Base-by-base conservation (phyloP, 192 early-diverging fungal species). In the Podila horticola region DNA sequence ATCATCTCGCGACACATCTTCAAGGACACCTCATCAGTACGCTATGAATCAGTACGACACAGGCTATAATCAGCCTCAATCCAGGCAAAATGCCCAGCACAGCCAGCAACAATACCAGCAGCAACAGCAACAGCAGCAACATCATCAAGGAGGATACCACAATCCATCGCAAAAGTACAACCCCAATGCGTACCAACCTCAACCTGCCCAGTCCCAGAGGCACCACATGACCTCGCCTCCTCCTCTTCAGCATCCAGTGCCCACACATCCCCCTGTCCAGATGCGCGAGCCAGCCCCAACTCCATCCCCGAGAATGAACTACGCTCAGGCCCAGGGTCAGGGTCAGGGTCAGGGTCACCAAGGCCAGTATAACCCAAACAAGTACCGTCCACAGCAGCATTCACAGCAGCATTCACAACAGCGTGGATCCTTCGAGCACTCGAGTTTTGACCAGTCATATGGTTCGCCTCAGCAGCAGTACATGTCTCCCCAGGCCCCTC, bases 191-290 rank as follows among this genome's bases (percentile, higher is more conserved):
- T 75, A 75, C 52, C 74, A 75, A n/a, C 71, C 71, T n/a, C 75
- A 74, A 24, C 63, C 61, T 24, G 62, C 51, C 22, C 70, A 72
- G 51, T 19, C 58, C 15, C 59, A 62, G 24, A 62, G 68, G 34
- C 71, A 74, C 57, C 69, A 74, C 22, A 62, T 79, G 63, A 26
- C 61, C 9, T 90, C 89, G 24, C 89, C 89, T 48, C 89, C 89
- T 52, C 89, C 89, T 45, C 74, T 90, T 8, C 87, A 88, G 64
- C 89, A 90, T 74, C 89, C 89, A 20, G 86, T 90, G 5, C 89
- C 89, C 34, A 84, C 84, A 36, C 89, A 88, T 77, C 89, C 89
- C 33, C 89, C 89, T 45, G 86, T 90, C 51, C 85, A 85, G 66
- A 86, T 86, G 82, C 83, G 84, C 29, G 84, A 85, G 60, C 84